Conservation (phyloP, 176 grass and related monocot genomes). For the Bolboschoenus planiculmis region DNA sequence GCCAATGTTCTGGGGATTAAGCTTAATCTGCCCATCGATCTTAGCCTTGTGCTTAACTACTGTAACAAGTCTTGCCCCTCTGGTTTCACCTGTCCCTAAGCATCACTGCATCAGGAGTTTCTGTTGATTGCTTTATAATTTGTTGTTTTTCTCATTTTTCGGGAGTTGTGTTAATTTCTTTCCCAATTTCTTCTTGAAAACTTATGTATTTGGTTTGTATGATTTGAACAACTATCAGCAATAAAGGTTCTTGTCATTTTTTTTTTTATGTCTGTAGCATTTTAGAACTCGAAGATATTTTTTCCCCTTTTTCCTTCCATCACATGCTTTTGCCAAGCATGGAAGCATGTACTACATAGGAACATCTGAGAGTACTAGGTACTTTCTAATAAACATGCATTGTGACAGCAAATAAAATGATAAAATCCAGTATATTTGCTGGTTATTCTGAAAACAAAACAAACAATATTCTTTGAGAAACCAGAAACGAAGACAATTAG, state of each 20-base stretch:
- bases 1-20: conserved; percentile 43
- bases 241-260: neutral
- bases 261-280: neutral
- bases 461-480: neutral
- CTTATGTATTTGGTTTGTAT: neutral
- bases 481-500: neutral
- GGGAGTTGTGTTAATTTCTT: neutral
- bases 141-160: no score
- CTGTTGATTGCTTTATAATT: neutral
- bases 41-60: conserved; percentile 47
- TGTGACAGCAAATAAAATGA: neutral
- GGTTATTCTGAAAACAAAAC: neutral
- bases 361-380: neutral
- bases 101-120: neutral
- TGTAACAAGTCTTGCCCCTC: conserved; percentile 58
- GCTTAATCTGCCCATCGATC: conserved; percentile 36
- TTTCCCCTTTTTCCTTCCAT: neutral
- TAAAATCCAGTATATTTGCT: neutral
- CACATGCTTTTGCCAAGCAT: neutral
- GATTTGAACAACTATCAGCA: neutral
- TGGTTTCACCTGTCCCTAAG: conserved; percentile 48
- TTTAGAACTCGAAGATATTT: neutral
- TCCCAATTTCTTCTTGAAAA: neutral
- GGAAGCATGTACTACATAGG: neutral
- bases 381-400: neutral